These are phyloP conservation scores for Rhododendron griersonianum DNA, from an alignment of 148 eudicot species.

Conservation along the genomic window DNA sequence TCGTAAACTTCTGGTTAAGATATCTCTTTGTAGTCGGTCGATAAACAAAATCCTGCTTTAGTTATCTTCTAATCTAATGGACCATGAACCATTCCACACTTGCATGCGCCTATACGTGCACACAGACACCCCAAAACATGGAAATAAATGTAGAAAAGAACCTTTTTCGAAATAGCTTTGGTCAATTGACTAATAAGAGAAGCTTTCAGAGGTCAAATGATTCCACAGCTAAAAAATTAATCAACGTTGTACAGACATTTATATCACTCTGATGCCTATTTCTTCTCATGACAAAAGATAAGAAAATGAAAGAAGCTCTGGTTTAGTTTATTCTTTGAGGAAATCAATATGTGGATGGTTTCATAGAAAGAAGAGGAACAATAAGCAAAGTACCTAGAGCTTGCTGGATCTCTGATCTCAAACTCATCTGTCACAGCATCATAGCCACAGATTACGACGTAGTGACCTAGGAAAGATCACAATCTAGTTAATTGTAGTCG, in stretches of 20 bases:
- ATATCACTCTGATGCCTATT: not conserved
- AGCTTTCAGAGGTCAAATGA: not conserved
- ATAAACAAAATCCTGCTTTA: not conserved
- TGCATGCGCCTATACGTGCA: not conserved
- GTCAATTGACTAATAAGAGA: not conserved
- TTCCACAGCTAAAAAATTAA: not conserved
- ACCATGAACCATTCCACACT: not conserved
- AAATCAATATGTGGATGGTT: not conserved
- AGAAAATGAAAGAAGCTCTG: not conserved
- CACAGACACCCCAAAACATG: not conserved
- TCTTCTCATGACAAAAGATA: not conserved
- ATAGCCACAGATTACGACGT: slow-evolving; percentile 86
- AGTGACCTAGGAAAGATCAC: slow-evolving; percentile 63
- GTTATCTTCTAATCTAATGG: not conserved
- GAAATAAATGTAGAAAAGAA: not conserved
- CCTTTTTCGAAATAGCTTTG: not conserved
- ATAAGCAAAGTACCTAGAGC: slow-evolving; percentile 55
- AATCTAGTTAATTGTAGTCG: not conserved
- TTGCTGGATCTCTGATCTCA: slow-evolving; percentile 98
- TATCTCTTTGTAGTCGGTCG: not conserved
- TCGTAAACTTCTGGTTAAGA: not conserved
- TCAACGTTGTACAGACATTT: not conserved
- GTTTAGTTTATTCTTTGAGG: not conserved
- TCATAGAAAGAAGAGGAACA: not conserved
- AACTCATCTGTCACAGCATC: slow-evolving; percentile 75